Evolutionary conservation across 2,329 filamentous ascomycete species (phyloP).

Genomic region (Penicillium sp.): DNA sequence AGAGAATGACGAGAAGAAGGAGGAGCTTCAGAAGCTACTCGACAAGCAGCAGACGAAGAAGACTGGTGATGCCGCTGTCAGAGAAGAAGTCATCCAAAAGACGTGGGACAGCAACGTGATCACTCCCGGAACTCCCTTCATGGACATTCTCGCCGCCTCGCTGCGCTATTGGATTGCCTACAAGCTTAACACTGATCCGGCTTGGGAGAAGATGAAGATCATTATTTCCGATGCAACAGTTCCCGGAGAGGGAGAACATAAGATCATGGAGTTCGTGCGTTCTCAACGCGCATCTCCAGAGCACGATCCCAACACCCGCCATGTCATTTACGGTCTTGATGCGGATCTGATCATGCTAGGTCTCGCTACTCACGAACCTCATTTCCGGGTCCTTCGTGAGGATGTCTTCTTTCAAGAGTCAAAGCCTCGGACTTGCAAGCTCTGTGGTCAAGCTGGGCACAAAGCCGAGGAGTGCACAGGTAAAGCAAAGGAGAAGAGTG

Average conservation of each 20-base stretch:
- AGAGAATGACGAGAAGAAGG: constrained; percentile 90
- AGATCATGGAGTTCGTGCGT: constrained; percentile 98
- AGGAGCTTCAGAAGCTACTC: constrained; percentile 82
- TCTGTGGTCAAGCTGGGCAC: constrained; percentile 92
- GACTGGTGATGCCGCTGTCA: constrained; percentile 61
- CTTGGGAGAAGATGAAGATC: constrained; percentile 89
- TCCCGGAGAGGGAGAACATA: constrained; percentile 96
- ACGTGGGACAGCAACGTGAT: constrained; percentile 90
- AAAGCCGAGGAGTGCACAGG: constrained; percentile 84
- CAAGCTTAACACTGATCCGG: constrained; percentile 95
- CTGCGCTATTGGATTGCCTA: constrained; percentile 96
- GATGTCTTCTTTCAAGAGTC: constrained; percentile 93
- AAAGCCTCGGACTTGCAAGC: constrained; percentile 77
- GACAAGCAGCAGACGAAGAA: constrained; percentile 74
- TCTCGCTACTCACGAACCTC: constrained; percentile 92
- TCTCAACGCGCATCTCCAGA: constrained; percentile 88
- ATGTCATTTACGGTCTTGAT: constrained; percentile 97
- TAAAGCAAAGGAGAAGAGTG: constrained; percentile 74
- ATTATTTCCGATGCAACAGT: constrained; percentile 99
- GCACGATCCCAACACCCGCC: constrained; percentile 93
- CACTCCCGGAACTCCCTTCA: constrained; percentile 96
- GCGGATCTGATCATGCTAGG: constrained; percentile 99
- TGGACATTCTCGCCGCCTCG: constrained; percentile 90
- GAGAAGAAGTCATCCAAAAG: constrained; percentile 71
- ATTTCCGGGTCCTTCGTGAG: constrained; percentile 94